phyloP scores from a whole-genome alignment of 495 filamentous ascomycete species.

The Pyronema omphalodes region DNA sequence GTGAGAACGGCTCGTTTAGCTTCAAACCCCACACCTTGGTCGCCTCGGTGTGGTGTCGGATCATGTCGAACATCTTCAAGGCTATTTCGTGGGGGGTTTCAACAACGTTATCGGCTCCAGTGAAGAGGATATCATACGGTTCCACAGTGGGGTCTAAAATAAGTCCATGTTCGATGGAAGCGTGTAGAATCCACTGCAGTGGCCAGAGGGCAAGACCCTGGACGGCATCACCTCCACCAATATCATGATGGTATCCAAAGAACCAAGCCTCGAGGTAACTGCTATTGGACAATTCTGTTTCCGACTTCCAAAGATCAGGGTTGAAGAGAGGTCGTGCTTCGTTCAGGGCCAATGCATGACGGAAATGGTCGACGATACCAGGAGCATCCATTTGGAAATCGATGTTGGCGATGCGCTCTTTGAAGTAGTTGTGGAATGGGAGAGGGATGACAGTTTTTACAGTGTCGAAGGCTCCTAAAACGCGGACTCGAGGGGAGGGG shows the following conservation, averaged over 20 bases:
- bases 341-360: conserved; percentile 15
- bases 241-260: conserved; percentile 16
- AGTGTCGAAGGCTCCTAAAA: conserved; percentile 17
- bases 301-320: conserved; percentile 10
- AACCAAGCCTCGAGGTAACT: conserved; percentile 18
- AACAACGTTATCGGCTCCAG: conserved; percentile 4
- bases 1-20: conserved; percentile 8
- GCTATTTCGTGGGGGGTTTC: conserved; percentile 9
- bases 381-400: conserved; percentile 15
- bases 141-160: conserved; percentile 6
- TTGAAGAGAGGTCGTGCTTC: conserved; percentile 11
- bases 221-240: conserved; percentile 9
- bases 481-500: conserved; percentile 7
- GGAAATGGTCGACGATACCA: conserved; percentile 11
- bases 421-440: neutral
- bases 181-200: conserved; percentile 14
- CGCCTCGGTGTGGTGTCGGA: conserved; percentile 1
- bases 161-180: conserved; percentile 6
- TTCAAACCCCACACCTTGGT: neutral
- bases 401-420: conserved; percentile 1
- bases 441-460: conserved; percentile 11
- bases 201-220: conserved; percentile 17
- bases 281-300: conserved; percentile 3
- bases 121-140: conserved; percentile 9
- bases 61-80: conserved; percentile 14